These are phyloP conservation scores for Saccharomycopsis malanga DNA, from an alignment of 805 yeast genomes.

Conservation along the genomic window DNA sequence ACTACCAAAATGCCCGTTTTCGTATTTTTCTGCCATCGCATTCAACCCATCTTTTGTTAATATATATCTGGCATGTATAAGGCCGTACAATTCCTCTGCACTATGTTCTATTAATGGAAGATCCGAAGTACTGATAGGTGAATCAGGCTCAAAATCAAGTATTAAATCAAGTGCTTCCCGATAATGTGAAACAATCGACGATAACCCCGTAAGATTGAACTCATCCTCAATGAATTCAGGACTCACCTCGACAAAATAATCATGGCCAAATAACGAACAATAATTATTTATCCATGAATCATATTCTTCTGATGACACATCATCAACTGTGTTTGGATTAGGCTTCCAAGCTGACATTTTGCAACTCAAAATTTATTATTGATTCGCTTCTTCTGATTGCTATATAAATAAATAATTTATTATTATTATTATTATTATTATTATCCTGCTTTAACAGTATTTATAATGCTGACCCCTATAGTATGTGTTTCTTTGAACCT, in stretches of 20 bases:
- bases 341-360: not conserved
- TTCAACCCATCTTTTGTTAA: slow-evolving; percentile 84
- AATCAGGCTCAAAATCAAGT: slow-evolving; percentile 66
- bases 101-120: slow-evolving; percentile 77
- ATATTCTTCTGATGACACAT: slow-evolving; percentile 34
- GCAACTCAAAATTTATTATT: too few relatives aligned
- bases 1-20: slow-evolving; percentile 78
- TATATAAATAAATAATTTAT: too few relatives aligned
- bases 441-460: too few relatives aligned
- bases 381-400: too few relatives aligned
- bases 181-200: slow-evolving; percentile 81
- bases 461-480: too few relatives aligned
- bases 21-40: slow-evolving; percentile 90
- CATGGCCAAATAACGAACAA: slow-evolving; percentile 54
- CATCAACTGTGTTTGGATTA: not conserved
- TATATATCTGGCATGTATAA: slow-evolving; percentile 89
- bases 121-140: slow-evolving; percentile 52
- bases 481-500: too few relatives aligned
- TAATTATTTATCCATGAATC: slow-evolving; percentile 51
- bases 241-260: slow-evolving; percentile 85
- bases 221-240: slow-evolving; percentile 95
- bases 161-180: slow-evolving; percentile 88
- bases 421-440: too few relatives aligned
- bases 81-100: slow-evolving; percentile 88
- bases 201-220: slow-evolving; percentile 86